Conservation (phyloP, 768 basidiomycete genomes). For the Tricholoma matsutake region DNA sequence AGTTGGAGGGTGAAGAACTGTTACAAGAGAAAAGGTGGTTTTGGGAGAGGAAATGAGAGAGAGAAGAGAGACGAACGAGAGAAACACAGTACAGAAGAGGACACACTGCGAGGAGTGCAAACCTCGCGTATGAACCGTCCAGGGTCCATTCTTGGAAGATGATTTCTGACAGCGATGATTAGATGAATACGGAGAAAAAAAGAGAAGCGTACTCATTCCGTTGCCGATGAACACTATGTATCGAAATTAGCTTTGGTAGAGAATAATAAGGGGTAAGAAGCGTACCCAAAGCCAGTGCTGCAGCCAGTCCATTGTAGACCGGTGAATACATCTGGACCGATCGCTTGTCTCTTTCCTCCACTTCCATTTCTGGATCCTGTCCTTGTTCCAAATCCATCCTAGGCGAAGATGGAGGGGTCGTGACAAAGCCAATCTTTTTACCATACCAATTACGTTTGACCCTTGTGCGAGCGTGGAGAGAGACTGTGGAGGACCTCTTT, state of each 20-base stretch:
- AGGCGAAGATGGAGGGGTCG: background rate
- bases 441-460: constrained; percentile 61
- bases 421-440: constrained; percentile 39
- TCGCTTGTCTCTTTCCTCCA: constrained; percentile 20
- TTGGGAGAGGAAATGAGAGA: constrained; percentile 19
- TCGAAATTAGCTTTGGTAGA: constrained; percentile 27
- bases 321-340: constrained; percentile 55
- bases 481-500: constrained; percentile 3
- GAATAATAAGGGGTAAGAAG: constrained; percentile 34
- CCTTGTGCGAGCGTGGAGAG: background rate
- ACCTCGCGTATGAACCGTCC: constrained; percentile 58
- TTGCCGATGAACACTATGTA: constrained; percentile 61
- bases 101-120: constrained; percentile 55
- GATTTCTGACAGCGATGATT: constrained; percentile 24
- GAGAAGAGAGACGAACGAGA: constrained; percentile 36
- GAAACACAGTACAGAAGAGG: constrained; percentile 78
- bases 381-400: background rate
- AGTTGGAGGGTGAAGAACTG: constrained; percentile 80
- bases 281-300: constrained; percentile 53
- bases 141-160: constrained; percentile 64
- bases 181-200: background rate
- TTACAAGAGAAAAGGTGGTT: constrained; percentile 16
- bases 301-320: constrained; percentile 59
- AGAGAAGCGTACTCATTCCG: constrained; percentile 44
- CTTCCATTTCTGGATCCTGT: constrained; percentile 7